Evolutionary conservation across 176 grass and related monocot species (phyloP).

Genomic region (Ampelocalamus luodianensis): DNA sequence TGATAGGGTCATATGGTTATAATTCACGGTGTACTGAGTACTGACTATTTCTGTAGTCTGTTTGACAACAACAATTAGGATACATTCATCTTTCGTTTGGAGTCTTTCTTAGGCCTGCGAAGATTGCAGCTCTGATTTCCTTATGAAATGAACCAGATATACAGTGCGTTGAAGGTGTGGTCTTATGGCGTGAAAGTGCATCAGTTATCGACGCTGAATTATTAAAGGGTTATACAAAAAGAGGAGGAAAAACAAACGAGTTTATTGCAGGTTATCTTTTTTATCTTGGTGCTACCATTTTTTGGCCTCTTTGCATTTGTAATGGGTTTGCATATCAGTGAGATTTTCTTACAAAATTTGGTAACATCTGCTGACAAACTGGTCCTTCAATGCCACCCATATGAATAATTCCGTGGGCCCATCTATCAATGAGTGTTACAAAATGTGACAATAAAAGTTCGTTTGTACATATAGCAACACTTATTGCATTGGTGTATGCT

Average conservation of each 20-base stretch:
- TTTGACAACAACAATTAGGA: not conserved
- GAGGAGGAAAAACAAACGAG: constrained; percentile 67
- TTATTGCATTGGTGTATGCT: constrained; percentile 23
- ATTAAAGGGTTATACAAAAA: constrained; percentile 65
- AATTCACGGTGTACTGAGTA: not conserved
- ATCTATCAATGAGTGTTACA: constrained; percentile 6
- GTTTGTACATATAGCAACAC: not conserved
- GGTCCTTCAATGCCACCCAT: not conserved
- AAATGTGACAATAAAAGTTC: not conserved
- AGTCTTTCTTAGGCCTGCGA: constrained; percentile 14
- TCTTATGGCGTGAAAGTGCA: constrained; percentile 67
- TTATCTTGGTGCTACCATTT: constrained; percentile 28
- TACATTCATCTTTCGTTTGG: constrained; percentile 5
- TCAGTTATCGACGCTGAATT: constrained; percentile 66
- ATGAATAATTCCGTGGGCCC: not conserved
- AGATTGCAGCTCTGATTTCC: constrained; percentile 36
- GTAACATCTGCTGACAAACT: not conserved
- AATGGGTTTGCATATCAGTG: constrained; percentile 26
- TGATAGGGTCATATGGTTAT: constrained; percentile 18
- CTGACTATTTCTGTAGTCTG: not conserved
- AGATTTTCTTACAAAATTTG: not conserved
- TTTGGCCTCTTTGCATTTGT: not conserved
- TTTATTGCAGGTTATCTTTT: constrained; percentile 78
- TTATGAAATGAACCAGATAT: constrained; percentile 69
- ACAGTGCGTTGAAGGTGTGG: constrained; percentile 71